A percentile compares a stretch with the other conserved stretches of the same genome.
Evolutionary conservation across 148 eudicot genomes (phyloP).

Genomic region (Rhododendron griersonianum): DNA sequence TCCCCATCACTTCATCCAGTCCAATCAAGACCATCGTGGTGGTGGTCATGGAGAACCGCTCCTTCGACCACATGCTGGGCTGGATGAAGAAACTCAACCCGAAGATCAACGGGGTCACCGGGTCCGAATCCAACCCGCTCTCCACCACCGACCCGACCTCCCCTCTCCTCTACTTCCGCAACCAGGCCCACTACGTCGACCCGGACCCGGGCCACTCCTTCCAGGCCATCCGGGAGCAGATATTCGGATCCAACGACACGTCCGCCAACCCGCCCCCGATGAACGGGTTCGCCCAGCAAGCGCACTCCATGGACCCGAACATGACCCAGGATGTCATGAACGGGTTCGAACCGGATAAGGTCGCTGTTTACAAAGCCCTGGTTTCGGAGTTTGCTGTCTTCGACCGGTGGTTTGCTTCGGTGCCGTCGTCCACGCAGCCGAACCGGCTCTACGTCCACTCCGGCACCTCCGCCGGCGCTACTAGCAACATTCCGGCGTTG

Average conservation of each 20-base stretch:
- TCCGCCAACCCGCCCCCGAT: slow-evolving; percentile 48
- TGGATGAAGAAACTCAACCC: slow-evolving; percentile 80
- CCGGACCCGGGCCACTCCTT: slow-evolving; percentile 95
- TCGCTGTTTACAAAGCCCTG: slow-evolving; percentile 50
- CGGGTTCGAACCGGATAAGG: slow-evolving; percentile 56
- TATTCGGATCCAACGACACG: slow-evolving; percentile 63
- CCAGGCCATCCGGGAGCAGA: slow-evolving; percentile 76
- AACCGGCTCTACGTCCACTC: slow-evolving; percentile 81
- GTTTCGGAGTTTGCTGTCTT: slow-evolving; percentile 78
- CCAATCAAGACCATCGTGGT: slow-evolving; percentile 68
- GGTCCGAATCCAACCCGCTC: slow-evolving; percentile 52
- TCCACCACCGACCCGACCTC: slow-evolving; percentile 47
- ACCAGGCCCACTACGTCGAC: slow-evolving; percentile 67
- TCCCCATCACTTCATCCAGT: slow-evolving; percentile 8
- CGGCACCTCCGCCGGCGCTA: slow-evolving; percentile 77
- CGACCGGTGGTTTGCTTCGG: slow-evolving; percentile 89
- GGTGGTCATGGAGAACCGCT: slow-evolving; percentile 82
- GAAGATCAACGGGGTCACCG: slow-evolving; percentile 59
- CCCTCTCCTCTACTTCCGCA: slow-evolving; percentile 24
- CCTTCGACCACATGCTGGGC: slow-evolving; percentile 88
- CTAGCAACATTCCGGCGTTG: slow-evolving; percentile 55
- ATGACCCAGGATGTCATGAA: slow-evolving; percentile 79
- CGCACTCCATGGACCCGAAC: slow-evolving; percentile 43
- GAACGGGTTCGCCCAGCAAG: slow-evolving; percentile 82
- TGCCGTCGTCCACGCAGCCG: slow-evolving; percentile 82